Percentiles rank a stretch among this genome's conserved stretches.
Conservation (phyloP, 2,329 filamentous ascomycete species). For the Neopestalotiopsis sp. region DNA sequence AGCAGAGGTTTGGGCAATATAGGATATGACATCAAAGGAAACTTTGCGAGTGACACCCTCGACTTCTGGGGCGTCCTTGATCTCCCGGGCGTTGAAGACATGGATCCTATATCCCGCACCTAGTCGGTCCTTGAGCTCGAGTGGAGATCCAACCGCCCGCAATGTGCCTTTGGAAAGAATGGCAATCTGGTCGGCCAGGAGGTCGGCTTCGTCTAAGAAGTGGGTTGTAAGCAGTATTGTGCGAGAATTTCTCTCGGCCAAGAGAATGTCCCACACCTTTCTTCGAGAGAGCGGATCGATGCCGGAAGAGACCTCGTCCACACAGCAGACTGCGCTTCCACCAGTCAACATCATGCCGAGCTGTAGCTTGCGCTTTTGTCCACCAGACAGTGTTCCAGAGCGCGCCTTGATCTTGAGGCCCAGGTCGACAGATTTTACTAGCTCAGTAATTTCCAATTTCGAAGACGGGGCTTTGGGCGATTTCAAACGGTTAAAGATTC, state of each 20-base stretch:
- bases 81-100: constrained; percentile 64
- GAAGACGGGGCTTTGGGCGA: constrained; percentile 61
- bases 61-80: constrained; percentile 55
- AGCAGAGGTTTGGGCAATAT: constrained; percentile 71
- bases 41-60: constrained; percentile 62
- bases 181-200: constrained; percentile 86
- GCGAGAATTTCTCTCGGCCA: constrained; percentile 80
- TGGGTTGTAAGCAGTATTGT: constrained; percentile 92
- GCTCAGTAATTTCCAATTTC: constrained; percentile 62
- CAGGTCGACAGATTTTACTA: constrained; percentile 77
- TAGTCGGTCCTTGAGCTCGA: constrained; percentile 80
- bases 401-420: constrained; percentile 73
- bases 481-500: constrained; percentile 85
- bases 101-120: constrained; percentile 87
- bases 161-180: constrained; percentile 86
- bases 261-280: constrained; percentile 93
- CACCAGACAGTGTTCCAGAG: constrained; percentile 82
- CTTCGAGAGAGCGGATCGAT: constrained; percentile 84
- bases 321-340: constrained; percentile 84
- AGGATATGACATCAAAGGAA: constrained; percentile 75
- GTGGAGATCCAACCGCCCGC: constrained; percentile 82
- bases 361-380: constrained; percentile 91
- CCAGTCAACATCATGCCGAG: constrained; percentile 95
- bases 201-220: constrained; percentile 91
- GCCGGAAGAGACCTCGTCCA: constrained; percentile 90